Base-by-base conservation (phyloP, 495 filamentous ascomycete species). In the Trichocladium antarcticum region DNA sequence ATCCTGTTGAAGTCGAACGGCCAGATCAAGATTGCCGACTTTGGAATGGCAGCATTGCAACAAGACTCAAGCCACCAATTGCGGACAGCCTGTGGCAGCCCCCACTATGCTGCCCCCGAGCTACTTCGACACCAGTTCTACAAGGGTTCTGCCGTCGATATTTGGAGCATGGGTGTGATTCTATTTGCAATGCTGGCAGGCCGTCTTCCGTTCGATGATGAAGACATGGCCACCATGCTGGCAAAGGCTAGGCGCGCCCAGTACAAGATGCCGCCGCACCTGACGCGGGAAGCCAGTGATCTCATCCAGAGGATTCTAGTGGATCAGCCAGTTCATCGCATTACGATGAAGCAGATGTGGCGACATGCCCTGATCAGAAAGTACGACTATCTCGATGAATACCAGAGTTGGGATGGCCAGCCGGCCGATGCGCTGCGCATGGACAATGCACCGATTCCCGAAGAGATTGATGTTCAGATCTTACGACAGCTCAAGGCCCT, bases 131-230 rank as follows among this genome's bases (percentile, higher is more conserved):
- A 76, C 9, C 64, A 71, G 20, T 68, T 68, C 20, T 99, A 99
- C 59, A 81, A 85, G 51, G 93, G 89, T 15, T 81, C 83, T 44
- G 79, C 77, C 56, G 85, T 83, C 0, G 92, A 99, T 56, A 82
- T 95, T 45, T 98, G 92, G 92, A 94, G 87, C 64, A 84, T 89
- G 62, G 92, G 92, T 6, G 81, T 96, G 6, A 88, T 97, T 27
- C 68, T 99, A 0, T 97, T 80, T 57, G 88, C 84, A 12, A 75
- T 90, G 60, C 71, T 99, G 19, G 78, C 80, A 17, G 86, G 86
- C 1, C 77, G 72, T 42, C 72, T 95, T 3, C 92, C 92, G 1
- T 98, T 95, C 59, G 83, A 89, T 58, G 80, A 84, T 27, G 74
- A 77, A 0, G 40, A 64, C 38, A 49, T 62, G 28, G 64, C 79